Evolutionary conservation across 768 basidiomycete genomes (phyloP).

Genomic region (Mycena galopus): DNA sequence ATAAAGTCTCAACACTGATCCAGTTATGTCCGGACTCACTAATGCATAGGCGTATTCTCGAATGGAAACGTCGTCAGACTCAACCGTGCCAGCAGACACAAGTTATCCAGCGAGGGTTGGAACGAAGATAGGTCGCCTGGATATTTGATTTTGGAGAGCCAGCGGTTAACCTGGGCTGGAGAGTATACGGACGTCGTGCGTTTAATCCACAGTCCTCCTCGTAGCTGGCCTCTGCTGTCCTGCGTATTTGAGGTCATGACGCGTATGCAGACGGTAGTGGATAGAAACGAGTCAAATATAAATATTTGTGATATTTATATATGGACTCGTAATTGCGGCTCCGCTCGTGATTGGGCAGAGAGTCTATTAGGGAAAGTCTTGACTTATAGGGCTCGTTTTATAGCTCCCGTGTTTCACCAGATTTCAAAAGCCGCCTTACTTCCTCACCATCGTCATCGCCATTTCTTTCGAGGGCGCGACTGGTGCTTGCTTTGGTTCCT

Average conservation of each 20-base stretch:
- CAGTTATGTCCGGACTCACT: slow-evolving; percentile 11
- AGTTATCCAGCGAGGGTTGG: slow-evolving; percentile 11
- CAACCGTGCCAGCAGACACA: slow-evolving; percentile 21
- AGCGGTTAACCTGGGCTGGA: slow-evolving; percentile 15
- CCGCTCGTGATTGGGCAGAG: background rate
- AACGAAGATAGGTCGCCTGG: slow-evolving; percentile 10
- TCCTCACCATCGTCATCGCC: no score
- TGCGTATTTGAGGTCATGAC: background rate
- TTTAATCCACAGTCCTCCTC: slow-evolving; percentile 31
- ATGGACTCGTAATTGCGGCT: no score
- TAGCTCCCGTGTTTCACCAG: no score
- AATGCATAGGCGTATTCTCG: slow-evolving; percentile 36
- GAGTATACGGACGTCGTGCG: slow-evolving; percentile 21
- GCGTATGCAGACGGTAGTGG: background rate
- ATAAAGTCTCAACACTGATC: background rate
- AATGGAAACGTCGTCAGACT: slow-evolving; percentile 33
- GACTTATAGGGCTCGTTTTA: background rate
- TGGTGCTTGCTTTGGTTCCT: no score
- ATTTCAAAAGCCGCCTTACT: no score
- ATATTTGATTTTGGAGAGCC: slow-evolving; percentile 32
- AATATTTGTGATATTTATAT: no score
- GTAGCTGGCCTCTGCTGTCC: slow-evolving; percentile 14
- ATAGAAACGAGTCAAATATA: no score
- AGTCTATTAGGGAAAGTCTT: background rate
- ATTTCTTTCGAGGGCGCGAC: no score